Evolutionary conservation across 2,329 filamentous ascomycete species (phyloP).

Genomic region (Alternaria brassicicola): DNA sequence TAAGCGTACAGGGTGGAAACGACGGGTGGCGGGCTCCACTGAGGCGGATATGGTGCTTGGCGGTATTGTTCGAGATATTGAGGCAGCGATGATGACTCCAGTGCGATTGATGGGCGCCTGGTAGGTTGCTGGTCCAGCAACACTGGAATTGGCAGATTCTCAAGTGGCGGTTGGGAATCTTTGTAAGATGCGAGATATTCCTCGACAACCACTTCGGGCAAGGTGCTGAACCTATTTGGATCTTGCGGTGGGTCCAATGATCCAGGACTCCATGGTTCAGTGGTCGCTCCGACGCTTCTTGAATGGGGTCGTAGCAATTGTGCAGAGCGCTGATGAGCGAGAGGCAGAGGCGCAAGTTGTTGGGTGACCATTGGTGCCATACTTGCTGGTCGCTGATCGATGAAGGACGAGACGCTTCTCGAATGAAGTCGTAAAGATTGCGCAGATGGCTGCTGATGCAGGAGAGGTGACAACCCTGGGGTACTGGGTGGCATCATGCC

Average conservation of each 20-base stretch:
- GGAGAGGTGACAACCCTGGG: constrained; percentile 14
- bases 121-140: constrained; percentile 5
- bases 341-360: not conserved
- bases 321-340: constrained; percentile 2
- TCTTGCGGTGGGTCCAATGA: constrained; percentile 17
- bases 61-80: constrained; percentile 37
- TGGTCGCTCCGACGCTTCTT: constrained; percentile 19
- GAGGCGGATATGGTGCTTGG: constrained; percentile 40
- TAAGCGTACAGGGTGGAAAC: constrained; percentile 32
- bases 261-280: constrained; percentile 21
- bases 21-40: constrained; percentile 35
- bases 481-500: constrained; percentile 17
- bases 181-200: constrained; percentile 4
- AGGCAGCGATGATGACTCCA: constrained; percentile 22
- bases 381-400: not conserved
- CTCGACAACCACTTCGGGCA: constrained; percentile 22
- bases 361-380: not conserved
- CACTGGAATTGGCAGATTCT: constrained; percentile 20
- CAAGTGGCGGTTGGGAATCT: constrained; percentile 9
- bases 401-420: constrained; percentile 17
- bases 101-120: constrained; percentile 3
- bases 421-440: constrained; percentile 16
- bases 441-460: constrained; percentile 22
- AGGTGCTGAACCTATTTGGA: constrained; percentile 11
- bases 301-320: constrained; percentile 14